Evolutionary conservation across 148 eudicot species (phyloP).

Genomic region (Polygonum maritimum): DNA sequence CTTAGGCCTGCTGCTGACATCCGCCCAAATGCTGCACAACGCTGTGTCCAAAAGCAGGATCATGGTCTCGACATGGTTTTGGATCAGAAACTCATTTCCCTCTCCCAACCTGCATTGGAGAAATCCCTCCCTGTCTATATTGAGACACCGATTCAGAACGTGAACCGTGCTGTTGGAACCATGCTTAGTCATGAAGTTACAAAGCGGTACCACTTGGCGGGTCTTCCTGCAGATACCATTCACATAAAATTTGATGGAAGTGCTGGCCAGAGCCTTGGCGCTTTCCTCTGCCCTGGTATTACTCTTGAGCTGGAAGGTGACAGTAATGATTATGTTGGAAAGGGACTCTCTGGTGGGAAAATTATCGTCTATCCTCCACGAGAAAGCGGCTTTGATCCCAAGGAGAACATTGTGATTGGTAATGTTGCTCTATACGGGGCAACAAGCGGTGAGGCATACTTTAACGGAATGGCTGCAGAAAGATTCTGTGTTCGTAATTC

Average conservation of each 20-base stretch:
- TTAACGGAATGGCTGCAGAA: constrained; percentile 99
- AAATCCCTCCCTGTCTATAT: constrained; percentile 80
- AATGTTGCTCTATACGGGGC: constrained; percentile 98
- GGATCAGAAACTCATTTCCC: constrained; percentile 54
- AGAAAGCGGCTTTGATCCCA: constrained; percentile 84
- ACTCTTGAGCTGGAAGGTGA: constrained; percentile 97
- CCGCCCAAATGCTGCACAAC: constrained; percentile 88
- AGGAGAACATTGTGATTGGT: constrained; percentile 94
- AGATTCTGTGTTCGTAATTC: constrained; percentile 95
- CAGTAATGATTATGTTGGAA: constrained; percentile 98
- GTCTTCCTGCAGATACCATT: constrained; percentile 78
- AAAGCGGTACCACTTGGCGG: constrained; percentile 60
- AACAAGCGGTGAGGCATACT: constrained; percentile 85
- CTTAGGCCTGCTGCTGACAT: constrained; percentile 89
- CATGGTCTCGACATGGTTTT: constrained; percentile 94
- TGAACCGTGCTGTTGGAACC: constrained; percentile 95
- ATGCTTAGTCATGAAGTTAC: constrained; percentile 99
- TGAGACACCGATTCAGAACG: constrained; percentile 69
- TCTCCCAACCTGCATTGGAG: constrained; percentile 66
- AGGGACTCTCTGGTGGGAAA: constrained; percentile 95
- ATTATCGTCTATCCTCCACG: constrained; percentile 87
- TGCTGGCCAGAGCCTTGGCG: constrained; percentile 98
- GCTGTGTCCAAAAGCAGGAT: constrained; percentile 88
- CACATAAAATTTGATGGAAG: constrained; percentile 88
- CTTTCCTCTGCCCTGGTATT: constrained; percentile 93